Evolutionary conservation across 2,329 filamentous ascomycete genomes (phyloP).

Genomic region (Paracoccidioides brasiliensis): DNA sequence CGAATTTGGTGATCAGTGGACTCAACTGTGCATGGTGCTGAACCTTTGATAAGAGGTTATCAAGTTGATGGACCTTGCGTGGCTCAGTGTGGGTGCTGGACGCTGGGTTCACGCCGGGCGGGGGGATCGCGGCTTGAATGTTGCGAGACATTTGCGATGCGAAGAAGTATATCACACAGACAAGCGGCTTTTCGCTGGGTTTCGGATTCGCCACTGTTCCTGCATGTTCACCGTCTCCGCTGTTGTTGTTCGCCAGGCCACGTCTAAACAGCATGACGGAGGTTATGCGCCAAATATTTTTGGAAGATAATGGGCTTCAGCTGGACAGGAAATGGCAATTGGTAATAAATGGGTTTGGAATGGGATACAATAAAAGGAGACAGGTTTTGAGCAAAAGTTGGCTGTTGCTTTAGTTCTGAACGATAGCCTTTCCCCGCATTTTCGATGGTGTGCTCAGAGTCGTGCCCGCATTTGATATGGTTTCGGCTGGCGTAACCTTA

Average conservation of each 20-base stretch:
- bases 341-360: neutral
- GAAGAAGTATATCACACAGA: conserved; percentile 19
- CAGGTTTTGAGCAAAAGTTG: neutral
- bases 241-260: conserved; percentile 2
- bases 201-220: neutral
- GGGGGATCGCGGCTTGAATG: conserved; percentile 11
- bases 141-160: conserved; percentile 18
- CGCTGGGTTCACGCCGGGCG: conserved; percentile 5
- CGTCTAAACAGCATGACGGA: conserved; percentile 1
- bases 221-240: neutral
- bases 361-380: neutral
- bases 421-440: neutral
- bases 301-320: neutral
- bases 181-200: conserved; percentile 8
- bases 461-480: neutral
- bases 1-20: conserved; percentile 16
- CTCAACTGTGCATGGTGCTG: conserved; percentile 15
- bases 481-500: neutral
- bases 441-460: neutral
- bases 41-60: conserved; percentile 15
- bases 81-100: neutral
- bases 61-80: conserved; percentile 12
- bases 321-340: neutral
- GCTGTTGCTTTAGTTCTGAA: neutral
- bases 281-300: neutral